These are phyloP conservation scores for Auricularia auricula-judae DNA, from an alignment of 768 basidiomycete species.

Conservation along the genomic window DNA sequence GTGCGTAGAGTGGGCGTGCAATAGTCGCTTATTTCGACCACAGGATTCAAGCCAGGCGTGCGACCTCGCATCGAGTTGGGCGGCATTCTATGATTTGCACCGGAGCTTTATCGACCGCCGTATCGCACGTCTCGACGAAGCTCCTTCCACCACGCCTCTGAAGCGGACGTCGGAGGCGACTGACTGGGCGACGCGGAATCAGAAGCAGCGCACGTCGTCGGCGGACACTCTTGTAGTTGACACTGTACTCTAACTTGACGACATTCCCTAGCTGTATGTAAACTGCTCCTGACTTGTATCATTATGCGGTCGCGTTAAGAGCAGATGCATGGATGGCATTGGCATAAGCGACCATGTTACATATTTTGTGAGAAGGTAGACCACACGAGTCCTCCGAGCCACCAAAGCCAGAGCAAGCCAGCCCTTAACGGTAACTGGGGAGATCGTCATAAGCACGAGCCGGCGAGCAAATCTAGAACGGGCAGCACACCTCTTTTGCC, in stretches of 20 bases:
- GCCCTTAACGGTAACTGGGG: conserved; percentile 64
- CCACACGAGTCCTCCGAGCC: background rate
- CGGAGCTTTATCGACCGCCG: too few species aligned
- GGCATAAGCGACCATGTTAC: background rate
- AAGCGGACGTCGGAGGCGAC: too few species aligned
- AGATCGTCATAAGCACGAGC: background rate
- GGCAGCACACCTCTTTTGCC: conserved; percentile 78
- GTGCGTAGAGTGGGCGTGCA: too few species aligned
- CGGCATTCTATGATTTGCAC: too few species aligned
- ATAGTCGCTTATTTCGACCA: too few species aligned
- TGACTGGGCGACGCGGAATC: background rate
- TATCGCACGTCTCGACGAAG: too few species aligned
- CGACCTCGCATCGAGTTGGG: too few species aligned
- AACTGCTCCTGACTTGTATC: too few species aligned
- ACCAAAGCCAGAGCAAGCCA: background rate
- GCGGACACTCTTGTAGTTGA: background rate
- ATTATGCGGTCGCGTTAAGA: background rate
- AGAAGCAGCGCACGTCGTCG: background rate
- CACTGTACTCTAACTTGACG: background rate
- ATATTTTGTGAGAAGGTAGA: background rate
- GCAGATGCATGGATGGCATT: background rate
- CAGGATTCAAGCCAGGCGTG: too few species aligned
- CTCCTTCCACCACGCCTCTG: too few species aligned
- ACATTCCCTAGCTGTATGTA: background rate
- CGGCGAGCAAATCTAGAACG: background rate